Evolutionary conservation across 2,329 filamentous ascomycete species (phyloP).

Genomic region (Scedosporium dehoogii): DNA sequence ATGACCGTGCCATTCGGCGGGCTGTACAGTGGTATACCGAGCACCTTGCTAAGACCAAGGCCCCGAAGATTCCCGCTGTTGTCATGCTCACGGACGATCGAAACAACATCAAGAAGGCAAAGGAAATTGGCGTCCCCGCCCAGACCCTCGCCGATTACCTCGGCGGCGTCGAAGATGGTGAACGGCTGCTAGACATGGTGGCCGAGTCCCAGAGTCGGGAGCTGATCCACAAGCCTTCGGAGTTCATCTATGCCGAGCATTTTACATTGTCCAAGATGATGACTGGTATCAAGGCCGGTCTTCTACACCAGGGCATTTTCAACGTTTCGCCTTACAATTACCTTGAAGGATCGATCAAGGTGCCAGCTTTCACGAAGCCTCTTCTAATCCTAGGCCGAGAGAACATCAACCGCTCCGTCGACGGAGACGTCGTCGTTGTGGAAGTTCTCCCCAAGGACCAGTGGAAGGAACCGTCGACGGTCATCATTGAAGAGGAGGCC

Average conservation of each 20-base stretch:
- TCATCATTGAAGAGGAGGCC: slow-evolving; percentile 89
- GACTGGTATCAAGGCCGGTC: slow-evolving; percentile 81
- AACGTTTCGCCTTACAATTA: slow-evolving; percentile 98
- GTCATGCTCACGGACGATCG: slow-evolving; percentile 93
- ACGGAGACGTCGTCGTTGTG: slow-evolving; percentile 86
- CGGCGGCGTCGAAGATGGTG: slow-evolving; percentile 70
- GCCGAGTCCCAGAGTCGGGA: slow-evolving; percentile 64
- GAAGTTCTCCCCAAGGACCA: slow-evolving; percentile 89
- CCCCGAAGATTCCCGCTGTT: slow-evolving; percentile 57
- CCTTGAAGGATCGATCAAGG: slow-evolving; percentile 83
- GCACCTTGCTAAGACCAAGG: slow-evolving; percentile 61
- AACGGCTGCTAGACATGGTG: slow-evolving; percentile 87
- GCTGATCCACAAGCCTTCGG: slow-evolving; percentile 49
- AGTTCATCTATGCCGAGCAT: slow-evolving; percentile 82
- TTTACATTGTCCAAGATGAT: slow-evolving; percentile 84
- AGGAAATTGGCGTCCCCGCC: slow-evolving; percentile 61
- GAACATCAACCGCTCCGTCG: slow-evolving; percentile 89
- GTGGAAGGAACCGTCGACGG: slow-evolving; percentile 93
- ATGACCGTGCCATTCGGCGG: slow-evolving; percentile 80
- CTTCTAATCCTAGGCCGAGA: slow-evolving; percentile 84
- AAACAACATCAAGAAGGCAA: slow-evolving; percentile 76
- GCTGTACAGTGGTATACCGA: slow-evolving; percentile 85
- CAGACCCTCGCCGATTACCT: slow-evolving; percentile 69
- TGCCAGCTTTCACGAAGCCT: slow-evolving; percentile 80
- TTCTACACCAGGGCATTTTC: slow-evolving; percentile 89